Evolutionary conservation across 352 stramenopile genomes (phyloP).

Genomic region (Phytopythium kandeliae): DNA sequence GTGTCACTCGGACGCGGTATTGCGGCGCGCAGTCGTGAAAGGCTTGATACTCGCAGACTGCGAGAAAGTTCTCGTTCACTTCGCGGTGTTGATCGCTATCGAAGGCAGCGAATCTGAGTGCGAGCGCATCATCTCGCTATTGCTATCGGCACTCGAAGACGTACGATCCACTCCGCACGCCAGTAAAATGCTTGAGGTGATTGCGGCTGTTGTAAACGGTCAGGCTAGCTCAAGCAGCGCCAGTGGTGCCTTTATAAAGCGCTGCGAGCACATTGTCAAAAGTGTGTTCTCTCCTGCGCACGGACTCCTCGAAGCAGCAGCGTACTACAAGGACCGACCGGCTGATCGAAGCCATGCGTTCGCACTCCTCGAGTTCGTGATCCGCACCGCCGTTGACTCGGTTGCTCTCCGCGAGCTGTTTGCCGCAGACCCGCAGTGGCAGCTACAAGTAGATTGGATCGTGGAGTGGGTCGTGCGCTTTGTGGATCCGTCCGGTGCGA

Average conservation of each 20-base stretch:
- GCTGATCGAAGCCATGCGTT: constrained; percentile 38
- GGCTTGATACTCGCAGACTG: not conserved
- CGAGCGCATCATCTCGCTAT: constrained; percentile 41
- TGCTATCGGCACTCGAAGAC: constrained; percentile 62
- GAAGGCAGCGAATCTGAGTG: not conserved
- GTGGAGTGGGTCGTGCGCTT: constrained; percentile 36
- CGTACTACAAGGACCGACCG: constrained; percentile 57
- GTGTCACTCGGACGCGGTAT: not conserved
- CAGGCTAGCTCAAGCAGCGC: constrained; percentile 7
- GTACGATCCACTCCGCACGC: constrained; percentile 38
- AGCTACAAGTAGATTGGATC: constrained; percentile 37
- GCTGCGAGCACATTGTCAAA: not conserved
- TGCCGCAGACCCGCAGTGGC: constrained; percentile 19
- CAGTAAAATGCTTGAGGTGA: constrained; percentile 33
- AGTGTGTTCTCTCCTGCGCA: constrained; percentile 50
- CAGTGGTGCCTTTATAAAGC: not conserved
- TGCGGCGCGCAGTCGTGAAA: not conserved
- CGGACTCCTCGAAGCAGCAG: constrained; percentile 49
- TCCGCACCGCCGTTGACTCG: constrained; percentile 23
- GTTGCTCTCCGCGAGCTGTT: constrained; percentile 35
- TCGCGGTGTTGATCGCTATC: not conserved
- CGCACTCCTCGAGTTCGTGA: constrained; percentile 44
- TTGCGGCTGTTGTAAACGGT: constrained; percentile 31
- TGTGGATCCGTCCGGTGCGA: constrained; percentile 28
- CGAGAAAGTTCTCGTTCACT: not conserved